Conservation (phyloP, 139 green algal species). For the Mychonastes homosphaera region DNA sequence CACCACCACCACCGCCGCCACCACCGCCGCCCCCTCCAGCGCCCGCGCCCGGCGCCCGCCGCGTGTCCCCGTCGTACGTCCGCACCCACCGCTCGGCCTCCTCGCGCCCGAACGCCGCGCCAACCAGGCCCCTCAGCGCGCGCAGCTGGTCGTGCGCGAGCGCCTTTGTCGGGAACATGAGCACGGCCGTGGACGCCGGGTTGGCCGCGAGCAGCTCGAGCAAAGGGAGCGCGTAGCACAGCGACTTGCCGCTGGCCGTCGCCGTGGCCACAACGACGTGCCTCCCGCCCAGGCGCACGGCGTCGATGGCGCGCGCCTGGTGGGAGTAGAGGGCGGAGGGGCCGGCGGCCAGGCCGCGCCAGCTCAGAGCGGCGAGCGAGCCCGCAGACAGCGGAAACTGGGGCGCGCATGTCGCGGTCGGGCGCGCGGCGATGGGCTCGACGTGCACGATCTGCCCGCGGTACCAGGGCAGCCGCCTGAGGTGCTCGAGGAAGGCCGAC, state of each 20-base stretch:
- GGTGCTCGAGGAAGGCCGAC: constrained; percentile 44
- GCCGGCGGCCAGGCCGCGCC: constrained; percentile 22
- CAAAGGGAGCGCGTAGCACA: constrained; percentile 84
- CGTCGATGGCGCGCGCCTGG: constrained; percentile 48
- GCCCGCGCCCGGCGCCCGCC: constrained; percentile 24
- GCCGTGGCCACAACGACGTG: constrained; percentile 78
- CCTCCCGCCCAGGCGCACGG: constrained; percentile 22
- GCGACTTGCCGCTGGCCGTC: constrained; percentile 85
- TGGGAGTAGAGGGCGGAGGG: constrained; percentile 14
- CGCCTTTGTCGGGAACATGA: constrained; percentile 91
- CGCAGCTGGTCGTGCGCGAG: constrained; percentile 70
- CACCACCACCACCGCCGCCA: constrained; percentile 36
- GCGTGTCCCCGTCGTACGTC: constrained; percentile 81
- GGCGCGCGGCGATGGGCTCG: constrained; percentile 39
- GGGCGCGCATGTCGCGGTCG: constrained; percentile 22
- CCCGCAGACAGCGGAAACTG: constrained; percentile 18
- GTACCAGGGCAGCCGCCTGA: constrained; percentile 37
- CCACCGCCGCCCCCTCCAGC: too few relatives aligned
- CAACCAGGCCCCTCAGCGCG: constrained; percentile 37
- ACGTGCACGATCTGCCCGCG: constrained; percentile 47
- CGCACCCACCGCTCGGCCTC: constrained; percentile 28
- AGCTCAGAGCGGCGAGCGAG: constrained; percentile 31
- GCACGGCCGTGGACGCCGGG: constrained; percentile 53
- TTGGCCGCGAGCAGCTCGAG: constrained; percentile 38
- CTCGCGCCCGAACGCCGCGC: constrained; percentile 39